Evolutionary conservation across 2,329 filamentous ascomycete genomes (phyloP), one percentile per base, ranked within the genome.

Genomic region (Claviceps quebecensis): DNA sequence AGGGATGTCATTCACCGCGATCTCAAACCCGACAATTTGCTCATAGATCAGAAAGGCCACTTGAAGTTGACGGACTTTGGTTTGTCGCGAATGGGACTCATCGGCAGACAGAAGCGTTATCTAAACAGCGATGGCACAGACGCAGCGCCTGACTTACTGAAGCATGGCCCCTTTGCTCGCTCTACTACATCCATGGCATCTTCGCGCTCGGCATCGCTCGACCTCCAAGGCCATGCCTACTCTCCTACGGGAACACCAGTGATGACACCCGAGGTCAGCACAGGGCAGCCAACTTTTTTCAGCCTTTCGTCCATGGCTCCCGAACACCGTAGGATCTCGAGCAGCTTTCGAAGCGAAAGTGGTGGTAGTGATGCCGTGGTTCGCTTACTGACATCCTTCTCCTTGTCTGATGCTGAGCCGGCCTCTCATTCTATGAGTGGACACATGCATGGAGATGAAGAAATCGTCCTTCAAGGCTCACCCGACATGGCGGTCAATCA

Each of bases 61-160:
- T 72, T 98, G 52, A 98, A 98, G 68, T 74, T 98, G 60, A 98
- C 94, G 1, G 93, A 98, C 66, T 98, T 98, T 70, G 93, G 93
- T 54, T 74, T 98, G 26, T 98, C 93, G 13, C 83, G 93, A 29
- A 97, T 98, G 91, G 94, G 93, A 64, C 74, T 98, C 56, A 86
- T 98, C 55, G 93, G 93, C 54, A 86, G 93, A 60, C 93, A 98
- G 69, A 97, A 98, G 72, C 83, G 93, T 60, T 88, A 91, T 22
- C 74, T 96, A 47, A 93, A 84, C 63, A 83, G 77, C 70, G 78
- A 77, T 63, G 73, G 81, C 29, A 81, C 82, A 36, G 91, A 98
- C 56, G 81, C 84, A n/a, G 89, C 84, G 1, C 93, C 93, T 1
- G 94, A 98, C 69, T 72, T 98, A 13, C 76, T 97, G 44, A 96